phyloP scores from a whole-genome alignment of 352 stramenopile genomes.

The Phytophthora pseudosyringae region DNA sequence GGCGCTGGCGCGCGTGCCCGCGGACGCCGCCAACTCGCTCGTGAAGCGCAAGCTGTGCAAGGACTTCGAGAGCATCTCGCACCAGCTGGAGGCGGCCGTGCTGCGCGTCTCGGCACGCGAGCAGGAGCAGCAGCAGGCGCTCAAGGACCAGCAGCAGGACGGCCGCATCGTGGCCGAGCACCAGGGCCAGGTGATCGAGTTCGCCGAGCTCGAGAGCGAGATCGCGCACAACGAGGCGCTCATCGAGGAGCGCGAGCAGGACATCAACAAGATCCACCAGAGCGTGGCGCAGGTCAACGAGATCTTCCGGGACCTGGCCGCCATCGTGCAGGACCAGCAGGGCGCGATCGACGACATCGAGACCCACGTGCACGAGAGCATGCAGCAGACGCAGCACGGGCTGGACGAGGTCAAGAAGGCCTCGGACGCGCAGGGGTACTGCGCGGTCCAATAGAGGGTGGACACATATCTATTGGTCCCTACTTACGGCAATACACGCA shows the following conservation, averaged over 20 bases:
- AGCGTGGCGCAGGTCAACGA: constrained; percentile 92
- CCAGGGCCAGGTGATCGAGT: constrained; percentile 79
- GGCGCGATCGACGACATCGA: constrained; percentile 87
- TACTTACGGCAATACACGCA: too few species aligned
- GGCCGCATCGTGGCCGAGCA: constrained; percentile 71
- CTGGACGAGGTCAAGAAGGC: constrained; percentile 88
- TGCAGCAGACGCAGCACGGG: constrained; percentile 85
- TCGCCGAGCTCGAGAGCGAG: constrained; percentile 83
- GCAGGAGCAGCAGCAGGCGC: constrained; percentile 60
- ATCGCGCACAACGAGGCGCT: constrained; percentile 90
- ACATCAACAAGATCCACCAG: constrained; percentile 89
- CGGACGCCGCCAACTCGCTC: constrained; percentile 66
- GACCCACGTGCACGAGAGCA: constrained; percentile 82
- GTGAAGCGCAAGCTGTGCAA: constrained; percentile 85
- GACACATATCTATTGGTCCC: too few species aligned
- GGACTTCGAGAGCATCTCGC: constrained; percentile 83
- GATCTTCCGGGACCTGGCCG: constrained; percentile 89
- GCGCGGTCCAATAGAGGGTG: constrained; percentile 63
- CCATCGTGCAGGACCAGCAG: constrained; percentile 89
- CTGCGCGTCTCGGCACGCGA: constrained; percentile 70
- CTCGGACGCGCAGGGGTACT: constrained; percentile 77
- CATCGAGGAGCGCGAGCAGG: constrained; percentile 89
- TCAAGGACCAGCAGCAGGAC: constrained; percentile 48
- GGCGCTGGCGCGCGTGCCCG: constrained; percentile 58
- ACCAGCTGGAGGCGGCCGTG: constrained; percentile 71